These are phyloP conservation scores for Podaxis carcinomalis DNA, from an alignment of 768 basidiomycete species.

Conservation along the genomic window DNA sequence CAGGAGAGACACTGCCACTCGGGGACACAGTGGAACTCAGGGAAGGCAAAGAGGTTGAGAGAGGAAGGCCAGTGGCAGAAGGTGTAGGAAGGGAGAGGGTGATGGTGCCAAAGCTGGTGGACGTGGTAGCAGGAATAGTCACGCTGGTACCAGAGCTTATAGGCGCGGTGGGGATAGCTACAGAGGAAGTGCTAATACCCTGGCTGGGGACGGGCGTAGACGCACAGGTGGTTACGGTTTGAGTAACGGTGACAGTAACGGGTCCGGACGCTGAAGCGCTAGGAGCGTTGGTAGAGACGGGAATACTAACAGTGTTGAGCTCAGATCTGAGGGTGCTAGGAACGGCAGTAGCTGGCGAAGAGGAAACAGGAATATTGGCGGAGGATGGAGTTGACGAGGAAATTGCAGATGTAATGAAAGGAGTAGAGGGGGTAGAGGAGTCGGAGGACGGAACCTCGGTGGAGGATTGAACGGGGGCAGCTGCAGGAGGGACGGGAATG, in stretches of 20 bases:
- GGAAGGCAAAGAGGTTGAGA: not conserved
- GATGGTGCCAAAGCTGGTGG: not conserved
- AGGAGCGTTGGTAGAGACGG: not conserved
- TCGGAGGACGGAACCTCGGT: not conserved
- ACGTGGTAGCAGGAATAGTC: not conserved
- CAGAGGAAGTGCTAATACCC: not conserved
- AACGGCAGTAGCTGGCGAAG: slow-evolving; percentile 11
- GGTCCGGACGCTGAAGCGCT: slow-evolving; percentile 20
- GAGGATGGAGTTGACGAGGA: slow-evolving; percentile 8
- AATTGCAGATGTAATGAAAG: slow-evolving; percentile 10
- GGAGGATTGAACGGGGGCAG: not conserved
- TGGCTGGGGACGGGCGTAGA: not conserved
- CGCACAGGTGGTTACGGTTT: slow-evolving; percentile 9
- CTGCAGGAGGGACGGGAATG: slow-evolving; percentile 11
- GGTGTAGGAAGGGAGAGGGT: not conserved
- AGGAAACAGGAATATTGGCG: slow-evolving; percentile 9
- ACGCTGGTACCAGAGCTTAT: not conserved
- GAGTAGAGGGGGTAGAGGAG: not conserved
- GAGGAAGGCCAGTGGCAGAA: not conserved
- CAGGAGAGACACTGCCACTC: not conserved
- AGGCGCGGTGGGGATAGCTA: not conserved
- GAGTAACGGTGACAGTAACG: slow-evolving; percentile 29
- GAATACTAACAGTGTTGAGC: not conserved
- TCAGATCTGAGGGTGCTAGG: slow-evolving; percentile 11
- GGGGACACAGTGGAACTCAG: not conserved